These are phyloP conservation scores for Westerdykella sp. DNA, from an alignment of 2,329 filamentous ascomycete genomes.

Conservation along the genomic window DNA sequence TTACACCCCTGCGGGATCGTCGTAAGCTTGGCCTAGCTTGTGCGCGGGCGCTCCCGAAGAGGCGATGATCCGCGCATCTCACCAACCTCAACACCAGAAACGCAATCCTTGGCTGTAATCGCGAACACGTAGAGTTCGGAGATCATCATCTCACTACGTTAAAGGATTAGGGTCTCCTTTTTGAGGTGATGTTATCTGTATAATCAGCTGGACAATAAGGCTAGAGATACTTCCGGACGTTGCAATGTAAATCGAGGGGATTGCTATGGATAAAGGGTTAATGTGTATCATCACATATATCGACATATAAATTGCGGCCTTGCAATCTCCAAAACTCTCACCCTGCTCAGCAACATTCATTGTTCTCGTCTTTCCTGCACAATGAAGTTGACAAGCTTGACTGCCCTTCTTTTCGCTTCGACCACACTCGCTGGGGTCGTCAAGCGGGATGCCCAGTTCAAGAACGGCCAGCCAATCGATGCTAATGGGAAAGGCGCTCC, in stretches of 20 bases:
- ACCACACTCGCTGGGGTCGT: slow-evolving; percentile 14
- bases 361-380: slow-evolving; percentile 5
- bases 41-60: not conserved
- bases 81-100: slow-evolving; percentile 10
- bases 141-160: slow-evolving; percentile 4
- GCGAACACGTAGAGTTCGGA: slow-evolving; percentile 10
- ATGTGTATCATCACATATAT: too few relatives aligned
- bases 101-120: slow-evolving; percentile 21
- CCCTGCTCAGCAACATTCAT: not conserved
- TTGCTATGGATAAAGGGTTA: too few relatives aligned
- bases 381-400: slow-evolving; percentile 17
- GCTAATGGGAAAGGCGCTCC: slow-evolving; percentile 53
- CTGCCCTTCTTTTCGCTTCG: slow-evolving; percentile 14
- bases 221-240: too few relatives aligned
- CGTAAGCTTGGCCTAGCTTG: slow-evolving; percentile 8
- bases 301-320: too few relatives aligned
- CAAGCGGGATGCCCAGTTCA: slow-evolving; percentile 35
- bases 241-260: too few relatives aligned
- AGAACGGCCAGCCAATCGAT: slow-evolving; percentile 52
- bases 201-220: too few relatives aligned
- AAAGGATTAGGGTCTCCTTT: not conserved
- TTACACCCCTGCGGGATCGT: too few relatives aligned
- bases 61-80: slow-evolving; percentile 13
- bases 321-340: too few relatives aligned
- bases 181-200: too few relatives aligned